phyloP scores from a whole-genome alignment of 1,139 yeast genomes.

The Saccharomycopsis crataegensis region DNA sequence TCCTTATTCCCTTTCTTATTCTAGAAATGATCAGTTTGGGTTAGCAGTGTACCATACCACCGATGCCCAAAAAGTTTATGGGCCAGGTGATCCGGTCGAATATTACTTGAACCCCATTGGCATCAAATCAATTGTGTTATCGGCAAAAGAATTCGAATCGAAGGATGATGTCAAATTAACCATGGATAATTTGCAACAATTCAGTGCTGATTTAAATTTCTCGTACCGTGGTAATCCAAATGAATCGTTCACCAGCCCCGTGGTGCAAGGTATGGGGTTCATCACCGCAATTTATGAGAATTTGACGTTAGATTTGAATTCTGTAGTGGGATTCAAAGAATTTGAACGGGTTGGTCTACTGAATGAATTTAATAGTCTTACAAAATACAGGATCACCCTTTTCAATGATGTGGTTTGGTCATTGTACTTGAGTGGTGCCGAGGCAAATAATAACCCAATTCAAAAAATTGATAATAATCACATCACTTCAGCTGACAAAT shows the following conservation, averaged over 20 bases:
- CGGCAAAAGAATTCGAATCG: slow-evolving; percentile 28
- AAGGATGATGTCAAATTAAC: slow-evolving; percentile 17
- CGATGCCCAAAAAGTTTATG: slow-evolving; percentile 55
- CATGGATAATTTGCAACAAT: slow-evolving; percentile 28
- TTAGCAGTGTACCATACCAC: slow-evolving; percentile 63
- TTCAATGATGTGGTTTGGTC: slow-evolving; percentile 40
- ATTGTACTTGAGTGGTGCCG: slow-evolving; percentile 33
- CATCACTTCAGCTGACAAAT: slow-evolving; percentile 25
- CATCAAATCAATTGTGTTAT: slow-evolving; percentile 27
- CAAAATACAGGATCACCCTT: slow-evolving; percentile 35
- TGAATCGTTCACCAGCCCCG: slow-evolving; percentile 27
- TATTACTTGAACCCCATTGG: slow-evolving; percentile 30
- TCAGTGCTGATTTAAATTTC: slow-evolving; percentile 25
- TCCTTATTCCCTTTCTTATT: slow-evolving; percentile 73
- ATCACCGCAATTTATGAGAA: slow-evolving; percentile 53
- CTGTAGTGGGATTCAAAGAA: slow-evolving; percentile 59
- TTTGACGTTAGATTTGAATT: slow-evolving; percentile 46
- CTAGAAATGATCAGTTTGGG: slow-evolving; percentile 39
- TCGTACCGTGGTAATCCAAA: slow-evolving; percentile 22
- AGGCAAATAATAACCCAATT: slow-evolving; percentile 30
- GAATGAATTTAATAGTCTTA: slow-evolving; percentile 7
- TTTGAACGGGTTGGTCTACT: slow-evolving; percentile 26
- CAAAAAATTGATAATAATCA: slow-evolving; percentile 44
- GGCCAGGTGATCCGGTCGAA: slow-evolving; percentile 40
- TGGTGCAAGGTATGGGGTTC: slow-evolving; percentile 68